Percentiles rank a stretch among this genome's conserved stretches.
These are phyloP conservation scores for Vigna hirtella DNA, from an alignment of 306 rosid genomes.

Conservation along the genomic window DNA sequence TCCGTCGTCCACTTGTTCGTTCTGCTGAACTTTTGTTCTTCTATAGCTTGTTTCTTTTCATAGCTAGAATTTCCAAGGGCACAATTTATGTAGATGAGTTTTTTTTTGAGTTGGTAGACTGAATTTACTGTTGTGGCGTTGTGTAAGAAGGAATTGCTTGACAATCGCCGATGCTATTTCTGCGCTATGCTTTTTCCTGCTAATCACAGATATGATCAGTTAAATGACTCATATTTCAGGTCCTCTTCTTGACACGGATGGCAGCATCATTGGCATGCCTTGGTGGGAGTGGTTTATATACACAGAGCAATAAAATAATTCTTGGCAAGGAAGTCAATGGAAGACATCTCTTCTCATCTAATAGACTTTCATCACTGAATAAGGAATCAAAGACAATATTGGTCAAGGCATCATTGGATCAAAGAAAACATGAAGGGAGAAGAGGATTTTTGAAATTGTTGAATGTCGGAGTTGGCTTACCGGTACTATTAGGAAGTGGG, in stretches of 20 bases:
- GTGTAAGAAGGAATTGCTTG: slow-evolving; percentile 1
- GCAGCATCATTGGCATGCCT: slow-evolving; percentile 84
- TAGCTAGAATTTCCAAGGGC: slow-evolving; percentile 17
- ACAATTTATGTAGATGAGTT: not conserved
- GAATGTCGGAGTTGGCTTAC: slow-evolving; percentile 70
- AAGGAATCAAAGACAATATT: slow-evolving; percentile 51
- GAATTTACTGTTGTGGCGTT: not conserved
- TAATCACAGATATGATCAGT: slow-evolving; percentile 2
- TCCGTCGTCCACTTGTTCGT: slow-evolving; percentile 2
- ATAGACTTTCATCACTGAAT: slow-evolving; percentile 50
- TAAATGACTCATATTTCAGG: slow-evolving; percentile 12
- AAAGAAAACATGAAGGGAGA: slow-evolving; percentile 70
- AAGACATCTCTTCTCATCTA: slow-evolving; percentile 54
- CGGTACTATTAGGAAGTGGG: slow-evolving; percentile 70
- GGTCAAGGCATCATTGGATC: slow-evolving; percentile 68
- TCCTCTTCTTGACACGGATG: slow-evolving; percentile 51
- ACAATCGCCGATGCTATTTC: slow-evolving; percentile 1
- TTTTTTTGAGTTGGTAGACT: not conserved
- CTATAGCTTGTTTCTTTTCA: not conserved
- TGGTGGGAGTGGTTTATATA: slow-evolving; percentile 72
- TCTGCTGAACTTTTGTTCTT: slow-evolving; percentile 18
- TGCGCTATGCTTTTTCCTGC: slow-evolving; percentile 12
- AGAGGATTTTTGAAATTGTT: slow-evolving; percentile 81
- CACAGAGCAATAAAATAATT: slow-evolving; percentile 57
- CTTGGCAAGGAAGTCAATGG: slow-evolving; percentile 62